Percentiles rank a stretch among this genome's conserved stretches.
Conservation (phyloP, 2,329 filamentous ascomycete genomes). For the Penicillium sp. region DNA sequence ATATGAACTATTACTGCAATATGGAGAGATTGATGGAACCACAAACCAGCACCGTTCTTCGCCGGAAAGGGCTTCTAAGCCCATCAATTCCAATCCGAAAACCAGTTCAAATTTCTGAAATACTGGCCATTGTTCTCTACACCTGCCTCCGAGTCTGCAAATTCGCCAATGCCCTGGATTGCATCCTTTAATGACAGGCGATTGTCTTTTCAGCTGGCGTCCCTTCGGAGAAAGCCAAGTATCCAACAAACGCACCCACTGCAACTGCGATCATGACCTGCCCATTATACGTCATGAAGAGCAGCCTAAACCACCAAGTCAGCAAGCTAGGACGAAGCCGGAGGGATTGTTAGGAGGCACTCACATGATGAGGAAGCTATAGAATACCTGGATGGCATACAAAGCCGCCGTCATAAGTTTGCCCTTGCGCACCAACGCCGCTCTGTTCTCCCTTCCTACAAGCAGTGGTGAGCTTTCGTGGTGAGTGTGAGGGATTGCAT, state of each 20-base stretch:
- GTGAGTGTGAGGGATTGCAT: slow-evolving; percentile 21
- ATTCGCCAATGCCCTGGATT: background rate
- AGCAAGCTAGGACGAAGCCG: background rate
- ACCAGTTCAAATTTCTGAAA: background rate
- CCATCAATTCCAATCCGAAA: background rate
- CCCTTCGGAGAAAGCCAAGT: slow-evolving; percentile 73
- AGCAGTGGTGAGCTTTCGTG: slow-evolving; percentile 68
- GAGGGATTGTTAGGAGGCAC: slow-evolving; percentile 41
- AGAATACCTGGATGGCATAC: slow-evolving; percentile 94
- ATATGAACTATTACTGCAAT: slow-evolving; percentile 24
- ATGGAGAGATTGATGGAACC: background rate
- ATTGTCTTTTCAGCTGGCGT: slow-evolving; percentile 77
- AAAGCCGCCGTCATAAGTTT: slow-evolving; percentile 77
- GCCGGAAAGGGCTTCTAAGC: background rate
- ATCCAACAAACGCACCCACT: slow-evolving; percentile 84
- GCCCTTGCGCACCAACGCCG: slow-evolving; percentile 62
- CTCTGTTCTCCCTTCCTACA: slow-evolving; percentile 69
- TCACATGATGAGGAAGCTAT: slow-evolving; percentile 99
- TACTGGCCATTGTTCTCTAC: background rate
- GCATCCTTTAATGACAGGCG: slow-evolving; percentile 73
- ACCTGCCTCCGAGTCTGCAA: background rate
- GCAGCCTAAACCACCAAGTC: slow-evolving; percentile 63
- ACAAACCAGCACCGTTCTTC: background rate
- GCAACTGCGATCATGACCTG: slow-evolving; percentile 94
- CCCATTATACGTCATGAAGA: slow-evolving; percentile 99